A percentile compares a stretch with the other conserved stretches of the same genome.
These are phyloP conservation scores for Aspergillus pseudoterreus DNA, from an alignment of 2,329 filamentous ascomycete species.

Conservation along the genomic window DNA sequence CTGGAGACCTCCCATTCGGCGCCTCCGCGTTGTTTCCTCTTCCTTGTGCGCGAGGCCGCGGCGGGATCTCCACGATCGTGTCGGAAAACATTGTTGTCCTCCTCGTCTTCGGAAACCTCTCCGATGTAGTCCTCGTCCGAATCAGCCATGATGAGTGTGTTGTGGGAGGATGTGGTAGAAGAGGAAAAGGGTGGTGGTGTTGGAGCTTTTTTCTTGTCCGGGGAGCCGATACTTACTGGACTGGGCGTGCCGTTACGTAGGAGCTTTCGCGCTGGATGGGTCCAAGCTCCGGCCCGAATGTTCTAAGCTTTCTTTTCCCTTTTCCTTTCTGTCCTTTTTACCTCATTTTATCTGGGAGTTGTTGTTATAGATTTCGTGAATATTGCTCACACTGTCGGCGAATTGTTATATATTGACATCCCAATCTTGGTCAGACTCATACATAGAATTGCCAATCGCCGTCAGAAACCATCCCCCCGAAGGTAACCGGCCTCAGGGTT, in stretches of 20 bases:
- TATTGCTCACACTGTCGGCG: too few relatives aligned
- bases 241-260: too few relatives aligned
- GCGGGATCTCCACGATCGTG: slow-evolving; percentile 27
- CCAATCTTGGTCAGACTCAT: neutral
- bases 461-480: slow-evolving; percentile 8
- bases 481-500: slow-evolving; percentile 18
- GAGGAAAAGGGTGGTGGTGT: neutral
- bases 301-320: neutral
- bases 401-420: neutral
- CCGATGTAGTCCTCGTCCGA: slow-evolving; percentile 53
- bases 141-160: slow-evolving; percentile 42
- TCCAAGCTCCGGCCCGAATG: slow-evolving; percentile 7
- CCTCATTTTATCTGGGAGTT: too few relatives aligned
- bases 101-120: slow-evolving; percentile 46
- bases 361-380: too few relatives aligned
- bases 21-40: slow-evolving; percentile 37
- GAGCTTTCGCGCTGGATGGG: neutral
- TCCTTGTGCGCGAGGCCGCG: slow-evolving; percentile 26
- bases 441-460: neutral
- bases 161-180: neutral
- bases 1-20: slow-evolving; percentile 47
- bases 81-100: slow-evolving; percentile 27
- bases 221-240: too few relatives aligned
- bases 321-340: neutral
- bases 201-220: neutral